Evolutionary conservation across 768 basidiomycete genomes (phyloP).

Genomic region (Cantharellus anzutake): DNA sequence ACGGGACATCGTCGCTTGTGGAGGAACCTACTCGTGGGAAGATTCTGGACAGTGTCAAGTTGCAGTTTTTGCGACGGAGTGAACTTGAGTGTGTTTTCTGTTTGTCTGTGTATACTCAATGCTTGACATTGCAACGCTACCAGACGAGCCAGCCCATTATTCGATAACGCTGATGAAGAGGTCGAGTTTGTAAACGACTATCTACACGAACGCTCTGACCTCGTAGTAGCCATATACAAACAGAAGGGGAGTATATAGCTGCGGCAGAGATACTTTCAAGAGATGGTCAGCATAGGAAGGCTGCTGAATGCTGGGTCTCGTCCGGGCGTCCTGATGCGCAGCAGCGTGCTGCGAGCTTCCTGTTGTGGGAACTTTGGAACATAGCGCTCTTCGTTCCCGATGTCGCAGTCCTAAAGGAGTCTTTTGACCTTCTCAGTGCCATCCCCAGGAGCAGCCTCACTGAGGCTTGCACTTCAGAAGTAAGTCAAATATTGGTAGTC

Average conservation of each 20-base stretch:
- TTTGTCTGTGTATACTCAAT: constrained; percentile 1
- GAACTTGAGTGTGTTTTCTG: constrained; percentile 18
- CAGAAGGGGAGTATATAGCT: constrained; percentile 23
- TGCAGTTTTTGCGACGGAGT: constrained; percentile 26
- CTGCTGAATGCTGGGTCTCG: neutral
- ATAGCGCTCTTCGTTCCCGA: neutral
- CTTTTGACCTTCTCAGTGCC: neutral
- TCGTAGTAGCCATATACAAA: constrained; percentile 24
- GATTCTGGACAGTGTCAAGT: constrained; percentile 26
- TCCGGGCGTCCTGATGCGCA: neutral
- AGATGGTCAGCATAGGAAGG: constrained; percentile 20
- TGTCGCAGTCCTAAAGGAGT: neutral
- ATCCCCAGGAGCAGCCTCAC: neutral
- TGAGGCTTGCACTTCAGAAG: neutral
- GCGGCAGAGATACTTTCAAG: constrained; percentile 33
- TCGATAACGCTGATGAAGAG: constrained; percentile 28
- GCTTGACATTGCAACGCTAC: neutral
- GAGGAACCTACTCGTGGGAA: constrained; percentile 14
- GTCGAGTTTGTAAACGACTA: constrained; percentile 38
- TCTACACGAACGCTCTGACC: constrained; percentile 25
- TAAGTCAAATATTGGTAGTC: neutral
- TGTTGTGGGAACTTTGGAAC: constrained; percentile 1
- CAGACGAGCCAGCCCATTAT: constrained; percentile 32
- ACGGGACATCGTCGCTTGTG: constrained; percentile 13
- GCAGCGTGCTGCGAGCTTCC: neutral